Conservation (phyloP, 805 yeast genomes). For the Lachancea meyersii region DNA sequence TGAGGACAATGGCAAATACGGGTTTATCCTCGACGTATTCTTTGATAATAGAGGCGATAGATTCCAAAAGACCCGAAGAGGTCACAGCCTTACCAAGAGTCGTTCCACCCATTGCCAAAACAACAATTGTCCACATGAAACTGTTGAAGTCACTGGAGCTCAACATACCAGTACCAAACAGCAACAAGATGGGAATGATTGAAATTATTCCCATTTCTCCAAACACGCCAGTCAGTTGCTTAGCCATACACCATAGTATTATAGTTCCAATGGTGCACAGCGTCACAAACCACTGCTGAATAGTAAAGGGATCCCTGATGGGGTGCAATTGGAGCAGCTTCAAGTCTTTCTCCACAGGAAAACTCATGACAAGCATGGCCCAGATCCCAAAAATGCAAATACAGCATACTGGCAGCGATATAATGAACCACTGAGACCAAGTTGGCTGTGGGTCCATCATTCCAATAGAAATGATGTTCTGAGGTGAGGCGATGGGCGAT, state of each 20-base stretch:
- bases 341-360: slow-evolving; percentile 49
- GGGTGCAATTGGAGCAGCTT: slow-evolving; percentile 41
- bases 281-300: slow-evolving; percentile 69
- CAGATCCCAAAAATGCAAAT: slow-evolving; percentile 63
- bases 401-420: slow-evolving; percentile 74
- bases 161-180: slow-evolving; percentile 85
- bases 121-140: slow-evolving; percentile 93
- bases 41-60: slow-evolving; percentile 70
- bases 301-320: slow-evolving; percentile 61
- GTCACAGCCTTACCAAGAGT: slow-evolving; percentile 94
- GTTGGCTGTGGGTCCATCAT: slow-evolving; percentile 76
- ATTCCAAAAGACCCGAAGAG: slow-evolving; percentile 75
- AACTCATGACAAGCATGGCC: slow-evolving; percentile 61
- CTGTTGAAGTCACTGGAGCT: slow-evolving; percentile 90
- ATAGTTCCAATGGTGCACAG: slow-evolving; percentile 67
- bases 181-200: slow-evolving; percentile 78
- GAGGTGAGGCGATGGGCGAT: slow-evolving; percentile 96
- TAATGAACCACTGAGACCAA: slow-evolving; percentile 92
- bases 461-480: slow-evolving; percentile 84
- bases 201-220: slow-evolving; percentile 99
- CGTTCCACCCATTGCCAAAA: slow-evolving; percentile 96
- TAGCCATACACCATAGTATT: slow-evolving; percentile 82
- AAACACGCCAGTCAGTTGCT: slow-evolving; percentile 59
- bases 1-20: slow-evolving; percentile 62
- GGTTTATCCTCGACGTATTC: slow-evolving; percentile 58